Evolutionary conservation across 768 basidiomycete species (phyloP).

Genomic region (Rhizopogon vesiculosus): DNA sequence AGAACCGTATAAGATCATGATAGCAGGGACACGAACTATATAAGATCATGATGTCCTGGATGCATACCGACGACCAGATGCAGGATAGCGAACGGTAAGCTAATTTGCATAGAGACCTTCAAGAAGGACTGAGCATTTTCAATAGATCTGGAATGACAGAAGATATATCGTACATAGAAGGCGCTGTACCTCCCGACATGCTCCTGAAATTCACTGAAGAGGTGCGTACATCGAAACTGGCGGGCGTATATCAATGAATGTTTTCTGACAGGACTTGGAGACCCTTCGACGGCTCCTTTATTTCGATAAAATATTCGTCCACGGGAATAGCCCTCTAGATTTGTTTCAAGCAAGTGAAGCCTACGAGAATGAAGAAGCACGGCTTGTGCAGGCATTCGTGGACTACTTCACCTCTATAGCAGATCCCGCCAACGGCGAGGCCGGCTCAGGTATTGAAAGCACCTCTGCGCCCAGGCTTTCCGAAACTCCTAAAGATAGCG

Average conservation of each 20-base stretch:
- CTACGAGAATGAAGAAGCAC: neutral
- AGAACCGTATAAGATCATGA: too few species aligned
- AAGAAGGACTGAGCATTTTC: neutral
- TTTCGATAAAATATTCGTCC: neutral
- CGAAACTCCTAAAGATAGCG: conserved; percentile 4
- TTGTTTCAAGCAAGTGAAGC: neutral
- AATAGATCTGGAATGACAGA: neutral
- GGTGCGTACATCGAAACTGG: too few species aligned
- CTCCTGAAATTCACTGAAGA: too few species aligned
- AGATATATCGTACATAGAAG: too few species aligned
- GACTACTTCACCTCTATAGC: neutral
- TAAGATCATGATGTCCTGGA: too few species aligned
- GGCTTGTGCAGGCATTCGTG: too few species aligned
- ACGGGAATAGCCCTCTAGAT: neutral
- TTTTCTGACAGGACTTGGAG: neutral
- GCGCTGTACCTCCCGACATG: too few species aligned
- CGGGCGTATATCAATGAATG: too few species aligned
- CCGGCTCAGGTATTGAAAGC: neutral
- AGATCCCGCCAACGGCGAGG: neutral
- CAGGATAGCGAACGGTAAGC: neutral
- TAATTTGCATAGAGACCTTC: neutral
- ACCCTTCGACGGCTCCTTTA: too few species aligned
- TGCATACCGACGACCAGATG: too few species aligned
- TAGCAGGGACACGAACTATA: too few species aligned
- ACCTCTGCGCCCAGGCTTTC: conserved; percentile 3